Evolutionary conservation across 2,329 filamentous ascomycete species (phyloP).

Genomic region (Rutstroemia sydowiana): DNA sequence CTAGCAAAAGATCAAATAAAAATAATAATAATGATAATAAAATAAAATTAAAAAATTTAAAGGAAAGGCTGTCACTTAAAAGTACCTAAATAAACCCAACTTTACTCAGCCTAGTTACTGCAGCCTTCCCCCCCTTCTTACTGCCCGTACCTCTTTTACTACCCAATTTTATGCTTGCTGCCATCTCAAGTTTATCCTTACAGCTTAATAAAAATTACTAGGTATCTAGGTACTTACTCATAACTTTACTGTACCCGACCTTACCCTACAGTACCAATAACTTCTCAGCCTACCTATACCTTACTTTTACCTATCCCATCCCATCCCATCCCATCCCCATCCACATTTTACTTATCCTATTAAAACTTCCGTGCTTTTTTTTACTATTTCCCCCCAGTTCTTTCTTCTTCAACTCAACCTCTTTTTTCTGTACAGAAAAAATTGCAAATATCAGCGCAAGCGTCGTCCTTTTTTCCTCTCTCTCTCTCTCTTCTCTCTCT

Average conservation of each 20-base stretch:
- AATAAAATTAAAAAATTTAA: no score
- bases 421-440: background rate
- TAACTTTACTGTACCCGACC: background rate
- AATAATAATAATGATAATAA: no score
- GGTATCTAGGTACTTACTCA: background rate
- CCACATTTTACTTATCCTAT: constrained; percentile 2
- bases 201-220: no score
- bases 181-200: background rate
- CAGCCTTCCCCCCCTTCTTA: background rate
- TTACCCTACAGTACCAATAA: background rate
- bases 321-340: background rate
- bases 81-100: no score
- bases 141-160: background rate
- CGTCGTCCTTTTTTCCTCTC: background rate
- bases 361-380: constrained; percentile 4
- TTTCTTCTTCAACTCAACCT: constrained; percentile 1
- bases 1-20: no score
- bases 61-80: no score
- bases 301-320: background rate
- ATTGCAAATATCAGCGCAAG: background rate
- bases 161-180: background rate
- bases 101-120: no score
- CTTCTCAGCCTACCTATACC: background rate
- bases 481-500: background rate
- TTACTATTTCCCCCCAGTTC: constrained; percentile 7